Evolutionary conservation across 2,329 filamentous ascomycete species (phyloP).

Genomic region (Pseudopyrenochaeta lycopersici): DNA sequence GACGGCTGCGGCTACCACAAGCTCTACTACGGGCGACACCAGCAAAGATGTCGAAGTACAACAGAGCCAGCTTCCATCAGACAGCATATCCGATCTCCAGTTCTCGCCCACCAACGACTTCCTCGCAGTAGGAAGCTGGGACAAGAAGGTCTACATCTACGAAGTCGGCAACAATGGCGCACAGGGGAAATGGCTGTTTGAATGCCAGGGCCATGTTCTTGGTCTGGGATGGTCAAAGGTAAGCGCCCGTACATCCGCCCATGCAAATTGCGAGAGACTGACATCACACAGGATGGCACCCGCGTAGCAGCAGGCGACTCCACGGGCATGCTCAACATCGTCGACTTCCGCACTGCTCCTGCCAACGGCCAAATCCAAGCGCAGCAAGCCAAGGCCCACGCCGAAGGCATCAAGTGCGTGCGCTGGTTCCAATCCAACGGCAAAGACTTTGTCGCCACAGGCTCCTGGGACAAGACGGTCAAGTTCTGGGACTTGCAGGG

Average conservation of each 20-base stretch:
- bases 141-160: constrained; percentile 97
- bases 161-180: constrained; percentile 86
- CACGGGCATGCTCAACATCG: constrained; percentile 88
- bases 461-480: constrained; percentile 89
- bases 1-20: constrained; percentile 60
- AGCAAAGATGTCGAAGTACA: constrained; percentile 84
- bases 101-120: constrained; percentile 84
- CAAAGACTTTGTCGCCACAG: constrained; percentile 86
- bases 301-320: constrained; percentile 88
- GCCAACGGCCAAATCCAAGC: constrained; percentile 34
- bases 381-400: constrained; percentile 75
- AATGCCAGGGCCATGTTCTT: constrained; percentile 82
- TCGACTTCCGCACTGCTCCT: constrained; percentile 72
- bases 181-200: constrained; percentile 84
- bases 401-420: constrained; percentile 80
- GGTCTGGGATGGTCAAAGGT: constrained; percentile 90
- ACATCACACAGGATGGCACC: constrained; percentile 75
- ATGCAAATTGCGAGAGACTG: background rate
- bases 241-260: constrained; percentile 44
- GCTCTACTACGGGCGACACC: constrained; percentile 86
- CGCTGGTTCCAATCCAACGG: constrained; percentile 69
- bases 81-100: constrained; percentile 86
- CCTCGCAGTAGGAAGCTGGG: constrained; percentile 92
- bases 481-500: constrained; percentile 85
- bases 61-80: constrained; percentile 74